phyloP scores from a whole-genome alignment of 768 basidiomycete species.

The Kwoniella newhampshirensis region DNA sequence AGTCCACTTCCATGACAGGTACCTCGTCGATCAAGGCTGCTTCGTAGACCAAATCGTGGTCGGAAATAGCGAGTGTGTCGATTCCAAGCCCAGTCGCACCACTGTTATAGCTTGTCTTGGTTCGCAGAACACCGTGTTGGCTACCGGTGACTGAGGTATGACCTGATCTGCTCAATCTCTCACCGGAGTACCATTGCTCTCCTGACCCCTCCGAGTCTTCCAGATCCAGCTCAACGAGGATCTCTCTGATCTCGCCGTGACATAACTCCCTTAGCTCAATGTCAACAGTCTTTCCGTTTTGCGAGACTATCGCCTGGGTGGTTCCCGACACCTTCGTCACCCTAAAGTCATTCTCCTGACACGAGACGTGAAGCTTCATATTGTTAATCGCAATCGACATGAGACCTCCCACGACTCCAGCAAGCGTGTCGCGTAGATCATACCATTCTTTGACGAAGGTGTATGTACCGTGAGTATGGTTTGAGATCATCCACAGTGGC shows the following conservation, averaged over 20 bases:
- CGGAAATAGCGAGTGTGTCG: slow-evolving; percentile 28
- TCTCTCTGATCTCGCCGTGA: slow-evolving; percentile 96
- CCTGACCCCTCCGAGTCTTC: slow-evolving; percentile 53
- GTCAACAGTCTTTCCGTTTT: slow-evolving; percentile 92
- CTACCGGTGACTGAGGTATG: not conserved
- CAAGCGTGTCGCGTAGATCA: slow-evolving; percentile 84
- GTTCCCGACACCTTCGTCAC: slow-evolving; percentile 94
- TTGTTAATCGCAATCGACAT: slow-evolving; percentile 89
- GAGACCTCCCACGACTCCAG: slow-evolving; percentile 93
- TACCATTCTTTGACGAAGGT: slow-evolving; percentile 99
- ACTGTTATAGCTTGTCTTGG: slow-evolving; percentile 4
- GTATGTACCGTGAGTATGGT: slow-evolving; percentile 95
- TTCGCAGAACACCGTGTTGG: slow-evolving; percentile 1
- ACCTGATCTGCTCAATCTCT: slow-evolving; percentile 25
- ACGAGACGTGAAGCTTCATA: slow-evolving; percentile 93
- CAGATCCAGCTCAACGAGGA: slow-evolving; percentile 92
- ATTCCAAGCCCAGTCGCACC: slow-evolving; percentile 21
- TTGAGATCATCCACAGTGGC: slow-evolving; percentile 97
- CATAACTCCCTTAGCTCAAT: slow-evolving; percentile 90
- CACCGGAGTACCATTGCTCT: slow-evolving; percentile 23
- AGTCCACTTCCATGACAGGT: slow-evolving; percentile 92
- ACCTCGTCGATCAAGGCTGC: slow-evolving; percentile 97
- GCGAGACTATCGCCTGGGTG: slow-evolving; percentile 76
- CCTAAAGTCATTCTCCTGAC: slow-evolving; percentile 86
- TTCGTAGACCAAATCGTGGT: slow-evolving; percentile 64